phyloP scores from a whole-genome alignment of 2,329 filamentous ascomycete genomes.

The Verticillium nonalfalfae region DNA sequence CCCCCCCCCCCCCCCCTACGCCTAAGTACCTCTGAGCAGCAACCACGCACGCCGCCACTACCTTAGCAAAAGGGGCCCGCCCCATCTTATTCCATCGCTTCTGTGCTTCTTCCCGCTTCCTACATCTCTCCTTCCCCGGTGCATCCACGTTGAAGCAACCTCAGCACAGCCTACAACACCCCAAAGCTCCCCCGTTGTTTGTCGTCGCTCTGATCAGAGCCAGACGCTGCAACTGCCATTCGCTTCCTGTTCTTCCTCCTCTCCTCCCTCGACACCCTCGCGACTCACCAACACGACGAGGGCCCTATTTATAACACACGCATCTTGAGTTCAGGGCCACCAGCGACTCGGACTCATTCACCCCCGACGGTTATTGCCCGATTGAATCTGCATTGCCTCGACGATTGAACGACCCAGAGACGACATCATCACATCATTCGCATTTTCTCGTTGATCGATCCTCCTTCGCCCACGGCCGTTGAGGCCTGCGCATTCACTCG shows the following conservation, averaged over 20 bases:
- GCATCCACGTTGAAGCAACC: background rate
- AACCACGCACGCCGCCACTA: no score
- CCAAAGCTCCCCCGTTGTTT: background rate
- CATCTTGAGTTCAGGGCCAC: background rate
- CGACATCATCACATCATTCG: background rate
- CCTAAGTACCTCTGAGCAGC: no score
- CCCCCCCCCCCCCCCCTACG: no score
- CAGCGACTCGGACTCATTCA: background rate
- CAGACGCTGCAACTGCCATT: background rate
- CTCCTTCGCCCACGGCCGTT: background rate
- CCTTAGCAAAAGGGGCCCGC: background rate
- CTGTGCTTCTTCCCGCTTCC: slow-evolving; percentile 1
- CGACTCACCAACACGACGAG: background rate
- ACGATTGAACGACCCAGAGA: background rate
- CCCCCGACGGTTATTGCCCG: background rate
- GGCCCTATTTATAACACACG: background rate
- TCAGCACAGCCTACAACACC: background rate
- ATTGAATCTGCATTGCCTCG: background rate
- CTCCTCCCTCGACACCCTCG: background rate
- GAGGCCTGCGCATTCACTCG: background rate
- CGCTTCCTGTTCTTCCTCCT: background rate
- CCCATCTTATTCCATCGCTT: background rate
- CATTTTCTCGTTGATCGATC: background rate
- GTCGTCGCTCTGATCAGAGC: background rate
- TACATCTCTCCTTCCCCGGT: background rate